Evolutionary conservation across 2,329 filamentous ascomycete species (phyloP), one percentile per base, ranked within the genome.

Genomic region (Rhynchosporium secalis): DNA sequence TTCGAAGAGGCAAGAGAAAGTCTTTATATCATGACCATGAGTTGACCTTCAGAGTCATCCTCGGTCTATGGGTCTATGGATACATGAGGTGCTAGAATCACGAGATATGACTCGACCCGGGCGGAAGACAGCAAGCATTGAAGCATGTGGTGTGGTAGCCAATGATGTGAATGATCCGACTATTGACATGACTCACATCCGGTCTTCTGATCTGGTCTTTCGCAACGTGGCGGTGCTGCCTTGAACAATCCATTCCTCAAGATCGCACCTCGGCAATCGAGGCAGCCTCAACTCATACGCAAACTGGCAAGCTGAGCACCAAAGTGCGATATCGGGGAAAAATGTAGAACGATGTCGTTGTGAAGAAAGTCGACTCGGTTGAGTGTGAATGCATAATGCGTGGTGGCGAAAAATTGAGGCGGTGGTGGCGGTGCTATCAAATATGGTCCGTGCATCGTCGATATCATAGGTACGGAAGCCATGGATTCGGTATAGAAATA

Each of bases 21-120:
- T 31, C 58, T 62, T 65, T 71, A 71, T 66, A 69, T 65, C 33
- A 6, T 36, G 33, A 36, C 33, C 33, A 20, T 45, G n/a, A n/a
- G 51, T 54, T 36, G 59, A 57, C 31, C 12, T 54, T 40, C 45
- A 43, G 66, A 68, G 64, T 68, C 66, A 68, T 65, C 60, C 38
- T 33, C n/a, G 40, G 40, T 43, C 43, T 1, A 45, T 45, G 43
- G 13, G 13, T 36, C 33, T 36, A 6, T 3, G 15, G 43, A 33
- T 51, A 60, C 57, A 57, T 48, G 47, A 57, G 26, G 48, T 38
- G 31, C 49, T 46, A 43, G 49, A 63, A 62, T 64, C 65, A 66
- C 65, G 65, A 60, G 58, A 58, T 59, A 57, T 68, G 66, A 68
- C 64, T 68, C 66, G 66, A 68, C 40, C 41, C 55, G 45, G 31